A percentile compares a stretch with the other conserved stretches of the same genome.
phyloP scores from a whole-genome alignment of 2,329 filamentous ascomycete genomes.

The Aureobasidium sp. region DNA sequence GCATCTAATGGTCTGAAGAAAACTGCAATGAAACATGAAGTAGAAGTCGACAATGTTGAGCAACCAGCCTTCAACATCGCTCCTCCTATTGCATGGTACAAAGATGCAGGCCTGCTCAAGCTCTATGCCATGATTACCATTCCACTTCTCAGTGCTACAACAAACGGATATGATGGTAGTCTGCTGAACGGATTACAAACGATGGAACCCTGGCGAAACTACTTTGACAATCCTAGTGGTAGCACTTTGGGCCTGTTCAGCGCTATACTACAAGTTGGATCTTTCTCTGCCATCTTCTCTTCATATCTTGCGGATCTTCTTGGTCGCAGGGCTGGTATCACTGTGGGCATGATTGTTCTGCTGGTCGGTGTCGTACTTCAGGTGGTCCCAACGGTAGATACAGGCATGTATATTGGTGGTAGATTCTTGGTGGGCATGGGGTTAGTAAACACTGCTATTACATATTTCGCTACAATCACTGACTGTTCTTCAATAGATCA shows the following conservation, averaged over 20 bases:
- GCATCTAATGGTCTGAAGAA: not conserved
- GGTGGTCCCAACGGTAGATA: not conserved
- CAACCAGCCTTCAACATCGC: not conserved
- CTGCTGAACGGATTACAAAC: constrained; percentile 6
- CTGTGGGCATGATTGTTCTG: constrained; percentile 41
- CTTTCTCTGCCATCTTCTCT: not conserved
- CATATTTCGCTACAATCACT: not conserved
- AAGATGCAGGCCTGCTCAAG: constrained; percentile 18
- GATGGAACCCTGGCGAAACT: not conserved
- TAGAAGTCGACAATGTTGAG: not conserved
- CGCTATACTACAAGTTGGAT: constrained; percentile 2
- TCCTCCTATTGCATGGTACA: constrained; percentile 14
- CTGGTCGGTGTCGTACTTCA: constrained; percentile 30
- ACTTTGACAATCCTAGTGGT: not conserved
- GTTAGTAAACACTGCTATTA: not conserved
- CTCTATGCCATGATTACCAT: constrained; percentile 15
- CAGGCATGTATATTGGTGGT: constrained; percentile 9
- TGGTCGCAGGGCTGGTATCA: constrained; percentile 41
- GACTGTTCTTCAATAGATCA: not conserved
- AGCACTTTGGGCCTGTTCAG: constrained; percentile 1
- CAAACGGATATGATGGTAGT: constrained; percentile 5
- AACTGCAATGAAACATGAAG: not conserved
- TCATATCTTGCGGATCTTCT: constrained; percentile 34
- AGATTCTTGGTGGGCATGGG: not conserved
- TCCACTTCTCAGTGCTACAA: constrained; percentile 14